Evolutionary conservation across 2,329 filamentous ascomycete genomes (phyloP).

Genomic region (Neofusicoccum ribis): DNA sequence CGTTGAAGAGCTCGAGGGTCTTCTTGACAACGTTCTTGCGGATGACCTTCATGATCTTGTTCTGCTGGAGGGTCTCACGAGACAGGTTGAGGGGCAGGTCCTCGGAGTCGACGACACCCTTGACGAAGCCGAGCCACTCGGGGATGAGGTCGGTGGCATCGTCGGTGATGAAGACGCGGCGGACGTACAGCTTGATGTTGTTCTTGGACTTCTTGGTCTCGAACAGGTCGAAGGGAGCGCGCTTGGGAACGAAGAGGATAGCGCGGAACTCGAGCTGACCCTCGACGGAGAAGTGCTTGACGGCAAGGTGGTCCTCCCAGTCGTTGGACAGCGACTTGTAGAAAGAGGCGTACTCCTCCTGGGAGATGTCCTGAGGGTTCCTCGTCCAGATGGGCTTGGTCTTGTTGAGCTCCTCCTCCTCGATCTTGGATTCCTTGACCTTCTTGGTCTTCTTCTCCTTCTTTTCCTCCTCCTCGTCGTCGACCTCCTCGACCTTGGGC

Average conservation of each 20-base stretch:
- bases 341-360: slow-evolving; percentile 97
- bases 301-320: slow-evolving; percentile 98
- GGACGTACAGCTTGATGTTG: slow-evolving; percentile 99
- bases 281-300: slow-evolving; percentile 99
- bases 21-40: slow-evolving; percentile 99
- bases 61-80: slow-evolving; percentile 99
- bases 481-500: slow-evolving; percentile 91
- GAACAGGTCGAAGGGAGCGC: slow-evolving; percentile 98
- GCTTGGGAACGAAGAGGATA: slow-evolving; percentile 99
- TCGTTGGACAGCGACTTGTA: slow-evolving; percentile 99
- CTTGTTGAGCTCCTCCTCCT: slow-evolving; percentile 99
- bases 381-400: slow-evolving; percentile 99
- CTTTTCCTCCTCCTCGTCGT: slow-evolving; percentile 80
- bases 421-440: slow-evolving; percentile 96
- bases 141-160: slow-evolving; percentile 98
- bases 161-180: slow-evolving; percentile 99
- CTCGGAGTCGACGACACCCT: slow-evolving; percentile 99
- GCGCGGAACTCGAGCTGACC: slow-evolving; percentile 99
- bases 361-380: slow-evolving; percentile 91
- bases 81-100: slow-evolving; percentile 99
- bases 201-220: slow-evolving; percentile 99
- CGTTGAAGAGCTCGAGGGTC: slow-evolving; percentile 97
- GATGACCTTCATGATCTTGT: slow-evolving; percentile 99
- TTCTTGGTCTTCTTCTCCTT: slow-evolving; percentile 99
- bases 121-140: slow-evolving; percentile 99